phyloP scores from a whole-genome alignment of 768 basidiomycete genomes.

The Lentinus tigrinus region DNA sequence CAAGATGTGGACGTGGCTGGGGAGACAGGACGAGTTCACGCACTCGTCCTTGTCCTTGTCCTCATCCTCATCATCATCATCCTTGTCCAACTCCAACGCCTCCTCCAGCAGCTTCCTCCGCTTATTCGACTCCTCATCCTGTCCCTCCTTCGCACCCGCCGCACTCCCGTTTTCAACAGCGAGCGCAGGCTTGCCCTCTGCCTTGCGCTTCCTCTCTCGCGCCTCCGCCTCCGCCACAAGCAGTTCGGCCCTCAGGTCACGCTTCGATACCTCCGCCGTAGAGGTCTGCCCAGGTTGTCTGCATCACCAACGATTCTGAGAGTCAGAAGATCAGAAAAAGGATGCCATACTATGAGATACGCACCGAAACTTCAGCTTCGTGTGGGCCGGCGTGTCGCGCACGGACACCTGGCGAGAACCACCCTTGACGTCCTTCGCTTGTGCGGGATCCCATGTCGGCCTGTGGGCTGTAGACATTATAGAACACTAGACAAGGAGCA shows the following conservation, averaged over 20 bases:
- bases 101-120: slow-evolving; percentile 86
- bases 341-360: slow-evolving; percentile 21
- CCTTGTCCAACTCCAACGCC: slow-evolving; percentile 83
- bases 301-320: too few relatives aligned
- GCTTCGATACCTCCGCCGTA: slow-evolving; percentile 66
- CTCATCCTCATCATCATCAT: slow-evolving; percentile 67
- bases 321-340: too few relatives aligned
- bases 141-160: slow-evolving; percentile 41
- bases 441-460: slow-evolving; percentile 97
- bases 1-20: not conserved
- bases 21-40: slow-evolving; percentile 10
- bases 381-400: slow-evolving; percentile 92
- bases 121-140: slow-evolving; percentile 72
- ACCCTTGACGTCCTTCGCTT: slow-evolving; percentile 88
- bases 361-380: slow-evolving; percentile 96
- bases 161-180: slow-evolving; percentile 40
- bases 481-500: too few relatives aligned
- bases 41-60: slow-evolving; percentile 47
- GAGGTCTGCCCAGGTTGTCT: slow-evolving; percentile 93
- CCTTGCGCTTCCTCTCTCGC: slow-evolving; percentile 87
- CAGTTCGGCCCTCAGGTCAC: slow-evolving; percentile 83
- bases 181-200: slow-evolving; percentile 58
- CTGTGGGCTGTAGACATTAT: slow-evolving; percentile 88
- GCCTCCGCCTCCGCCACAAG: slow-evolving; percentile 85
- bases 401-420: slow-evolving; percentile 92